Percentiles rank a stretch among this genome's conserved stretches.
Conservation (phyloP, 108 stramenopile genomes). For the Phaeodactylum tricornutum region DNA sequence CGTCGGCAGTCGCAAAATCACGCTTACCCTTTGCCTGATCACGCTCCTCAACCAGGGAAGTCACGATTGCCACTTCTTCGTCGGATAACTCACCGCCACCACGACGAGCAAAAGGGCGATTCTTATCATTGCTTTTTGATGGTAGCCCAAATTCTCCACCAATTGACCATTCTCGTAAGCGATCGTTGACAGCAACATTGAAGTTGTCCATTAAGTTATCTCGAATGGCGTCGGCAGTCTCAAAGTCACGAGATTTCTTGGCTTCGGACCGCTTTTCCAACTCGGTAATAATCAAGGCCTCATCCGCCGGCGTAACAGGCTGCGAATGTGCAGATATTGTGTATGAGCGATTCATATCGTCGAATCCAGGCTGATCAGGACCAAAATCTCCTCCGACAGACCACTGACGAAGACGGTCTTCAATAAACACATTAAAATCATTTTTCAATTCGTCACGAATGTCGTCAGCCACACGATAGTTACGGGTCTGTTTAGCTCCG, state of each 20-base stretch:
- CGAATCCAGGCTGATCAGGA: no score
- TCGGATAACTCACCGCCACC: neutral
- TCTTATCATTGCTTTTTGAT: no score
- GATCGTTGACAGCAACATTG: conserved; percentile 45
- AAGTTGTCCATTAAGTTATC: conserved; percentile 24
- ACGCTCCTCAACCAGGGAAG: neutral
- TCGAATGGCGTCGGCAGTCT: conserved; percentile 44
- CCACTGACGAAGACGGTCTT: conserved; percentile 43
- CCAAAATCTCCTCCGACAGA: conserved; percentile 38
- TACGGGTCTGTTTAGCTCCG: conserved; percentile 31
- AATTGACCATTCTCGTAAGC: conserved; percentile 29
- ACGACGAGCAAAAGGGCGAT: no score
- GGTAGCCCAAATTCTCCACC: conserved; percentile 41
- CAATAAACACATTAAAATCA: conserved; percentile 28
- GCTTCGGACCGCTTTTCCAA: conserved; percentile 11
- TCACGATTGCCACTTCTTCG: neutral
- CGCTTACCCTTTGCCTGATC: conserved; percentile 30
- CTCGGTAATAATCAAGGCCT: neutral
- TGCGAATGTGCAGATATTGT: no score
- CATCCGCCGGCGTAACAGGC: no score
- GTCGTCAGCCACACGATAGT: conserved; percentile 41
- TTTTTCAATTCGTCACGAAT: conserved; percentile 37
- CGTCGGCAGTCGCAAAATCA: conserved; percentile 46
- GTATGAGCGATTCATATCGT: no score
- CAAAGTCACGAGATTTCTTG: conserved; percentile 36